A percentile compares a stretch with the other conserved stretches of the same genome.
These are phyloP conservation scores for Gracilaria gracilis DNA, from an alignment of 23 red algal genomes.

Conservation along the genomic window DNA sequence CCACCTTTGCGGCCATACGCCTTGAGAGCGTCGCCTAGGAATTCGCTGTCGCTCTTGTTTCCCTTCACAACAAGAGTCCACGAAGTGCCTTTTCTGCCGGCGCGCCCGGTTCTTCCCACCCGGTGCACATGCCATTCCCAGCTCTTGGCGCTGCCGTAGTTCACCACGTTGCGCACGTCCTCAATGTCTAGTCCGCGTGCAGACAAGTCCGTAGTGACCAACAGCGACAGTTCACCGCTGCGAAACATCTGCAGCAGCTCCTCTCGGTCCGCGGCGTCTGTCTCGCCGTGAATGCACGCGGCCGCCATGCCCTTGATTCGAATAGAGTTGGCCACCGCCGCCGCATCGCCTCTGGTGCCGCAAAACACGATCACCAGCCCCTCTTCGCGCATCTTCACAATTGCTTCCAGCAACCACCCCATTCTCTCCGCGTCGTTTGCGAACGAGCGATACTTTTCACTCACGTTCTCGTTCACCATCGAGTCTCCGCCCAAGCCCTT, in stretches of 20 bases:
- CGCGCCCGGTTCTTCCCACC: conserved; percentile 81
- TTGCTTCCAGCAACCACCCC: conserved; percentile 48
- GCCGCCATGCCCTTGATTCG: conserved; percentile 53
- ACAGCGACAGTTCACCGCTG: conserved; percentile 60
- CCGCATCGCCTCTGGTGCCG: conserved; percentile 67
- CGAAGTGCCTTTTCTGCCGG: conserved; percentile 67
- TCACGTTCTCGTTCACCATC: conserved; percentile 71
- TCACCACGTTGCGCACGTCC: conserved; percentile 77
- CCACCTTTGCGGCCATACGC: conserved; percentile 14
- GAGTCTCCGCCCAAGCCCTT: not conserved
- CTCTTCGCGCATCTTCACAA: conserved; percentile 10
- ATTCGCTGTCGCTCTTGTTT: conserved; percentile 48
- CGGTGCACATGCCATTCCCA: conserved; percentile 88
- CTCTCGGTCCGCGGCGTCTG: conserved; percentile 75
- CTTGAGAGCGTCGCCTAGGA: conserved; percentile 46
- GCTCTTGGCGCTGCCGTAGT: conserved; percentile 74
- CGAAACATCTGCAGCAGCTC: conserved; percentile 80
- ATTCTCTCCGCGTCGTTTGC: conserved; percentile 41
- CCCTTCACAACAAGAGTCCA: conserved; percentile 72
- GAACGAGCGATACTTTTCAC: conserved; percentile 61
- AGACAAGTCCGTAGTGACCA: conserved; percentile 82
- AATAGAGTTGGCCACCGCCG: conserved; percentile 78
- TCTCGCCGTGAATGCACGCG: conserved; percentile 88
- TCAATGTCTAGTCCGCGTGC: conserved; percentile 87
- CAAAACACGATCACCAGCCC: conserved; percentile 84